Evolutionary conservation across 129 eudicot genomes (phyloP).

Genomic region (Flaveria trinervia): DNA sequence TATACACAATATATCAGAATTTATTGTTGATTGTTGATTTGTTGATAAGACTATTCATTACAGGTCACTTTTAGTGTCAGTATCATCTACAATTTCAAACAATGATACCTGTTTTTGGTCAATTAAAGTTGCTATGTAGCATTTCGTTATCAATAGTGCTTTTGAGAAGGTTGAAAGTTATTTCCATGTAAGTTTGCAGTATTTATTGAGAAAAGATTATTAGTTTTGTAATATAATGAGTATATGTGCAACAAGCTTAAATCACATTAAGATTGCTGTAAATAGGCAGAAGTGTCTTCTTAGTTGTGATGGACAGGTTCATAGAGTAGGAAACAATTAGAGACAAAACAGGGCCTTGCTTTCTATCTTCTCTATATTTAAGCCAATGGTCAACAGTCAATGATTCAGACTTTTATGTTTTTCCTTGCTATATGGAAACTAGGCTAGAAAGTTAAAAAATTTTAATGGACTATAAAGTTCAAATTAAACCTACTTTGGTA

Average conservation of each 20-base stretch:
- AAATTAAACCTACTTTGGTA: neutral
- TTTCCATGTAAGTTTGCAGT: neutral
- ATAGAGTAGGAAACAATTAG: neutral
- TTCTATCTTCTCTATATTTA: neutral
- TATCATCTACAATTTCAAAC: neutral
- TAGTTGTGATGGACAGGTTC: neutral
- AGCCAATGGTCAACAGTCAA: slow-evolving; percentile 17
- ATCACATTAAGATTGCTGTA: neutral
- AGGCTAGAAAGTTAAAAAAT: slow-evolving; percentile 3
- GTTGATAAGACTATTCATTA: neutral
- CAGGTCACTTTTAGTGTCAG: neutral
- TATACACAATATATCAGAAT: neutral
- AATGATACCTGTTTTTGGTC: neutral
- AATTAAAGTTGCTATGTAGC: neutral
- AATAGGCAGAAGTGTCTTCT: neutral
- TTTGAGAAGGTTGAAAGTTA: neutral
- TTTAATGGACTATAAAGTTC: neutral
- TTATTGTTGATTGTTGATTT: neutral
- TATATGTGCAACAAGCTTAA: neutral
- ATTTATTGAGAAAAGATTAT: slow-evolving; percentile 4
- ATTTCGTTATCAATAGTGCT: neutral
- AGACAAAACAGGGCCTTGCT: neutral
- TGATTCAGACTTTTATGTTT: slow-evolving; percentile 5
- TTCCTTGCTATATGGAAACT: slow-evolving; percentile 4
- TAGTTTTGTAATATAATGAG: neutral